Evolutionary conservation across 2,329 filamentous ascomycete genomes (phyloP).

Genomic region (Hypoxylon sp.): DNA sequence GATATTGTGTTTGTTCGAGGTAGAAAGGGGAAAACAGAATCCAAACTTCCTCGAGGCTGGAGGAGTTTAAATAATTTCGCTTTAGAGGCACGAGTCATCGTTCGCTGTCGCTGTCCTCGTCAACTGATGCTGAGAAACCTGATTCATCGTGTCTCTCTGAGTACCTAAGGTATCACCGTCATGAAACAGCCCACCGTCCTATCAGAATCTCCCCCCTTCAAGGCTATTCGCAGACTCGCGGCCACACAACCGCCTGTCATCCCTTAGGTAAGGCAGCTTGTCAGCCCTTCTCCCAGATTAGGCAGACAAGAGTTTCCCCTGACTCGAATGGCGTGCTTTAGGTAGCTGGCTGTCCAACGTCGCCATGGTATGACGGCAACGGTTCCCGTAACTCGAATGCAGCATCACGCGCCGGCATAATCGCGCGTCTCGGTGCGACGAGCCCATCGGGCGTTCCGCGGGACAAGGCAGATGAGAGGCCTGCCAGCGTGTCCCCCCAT

Average conservation of each 20-base stretch:
- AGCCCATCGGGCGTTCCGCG: conserved; percentile 16
- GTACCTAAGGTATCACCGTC: conserved; percentile 25
- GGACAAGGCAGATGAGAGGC: conserved; percentile 10
- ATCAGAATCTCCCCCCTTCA: neutral
- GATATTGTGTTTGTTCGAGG: conserved; percentile 16
- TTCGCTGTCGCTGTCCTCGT: conserved; percentile 6
- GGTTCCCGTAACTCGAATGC: conserved; percentile 8
- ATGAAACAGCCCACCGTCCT: conserved; percentile 23
- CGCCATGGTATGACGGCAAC: conserved; percentile 16
- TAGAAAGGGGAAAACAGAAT: conserved; percentile 2
- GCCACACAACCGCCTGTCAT: conserved; percentile 4
- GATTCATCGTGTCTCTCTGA: conserved; percentile 24
- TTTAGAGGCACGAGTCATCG: conserved; percentile 2
- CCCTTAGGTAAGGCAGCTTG: neutral
- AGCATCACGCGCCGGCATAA: conserved; percentile 9
- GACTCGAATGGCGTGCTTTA: conserved; percentile 25
- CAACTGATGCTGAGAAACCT: conserved; percentile 16
- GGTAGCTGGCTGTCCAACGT: conserved; percentile 16
- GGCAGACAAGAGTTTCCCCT: conserved; percentile 10
- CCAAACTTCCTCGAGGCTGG: neutral
- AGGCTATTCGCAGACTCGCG: conserved; percentile 5
- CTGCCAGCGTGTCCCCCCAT: neutral
- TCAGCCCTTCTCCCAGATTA: conserved; percentile 11
- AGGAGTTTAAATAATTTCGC: conserved; percentile 27
- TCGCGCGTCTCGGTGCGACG: conserved; percentile 22